A percentile compares a stretch with the other conserved stretches of the same genome.
These are phyloP conservation scores for Suhomyces guaymorum DNA, from an alignment of 1,139 yeast genomes.

Conservation along the genomic window DNA sequence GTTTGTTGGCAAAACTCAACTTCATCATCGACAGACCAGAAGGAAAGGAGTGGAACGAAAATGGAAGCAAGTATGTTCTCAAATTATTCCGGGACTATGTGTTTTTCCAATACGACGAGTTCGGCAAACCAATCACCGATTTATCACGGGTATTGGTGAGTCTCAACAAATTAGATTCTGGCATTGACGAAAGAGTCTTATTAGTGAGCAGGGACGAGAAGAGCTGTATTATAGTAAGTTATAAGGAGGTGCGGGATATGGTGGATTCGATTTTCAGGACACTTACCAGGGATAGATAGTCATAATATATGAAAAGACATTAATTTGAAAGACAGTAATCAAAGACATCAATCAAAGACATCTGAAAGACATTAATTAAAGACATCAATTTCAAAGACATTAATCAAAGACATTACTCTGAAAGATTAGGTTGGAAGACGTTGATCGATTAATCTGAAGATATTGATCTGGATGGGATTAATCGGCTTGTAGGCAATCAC, in stretches of 20 bases:
- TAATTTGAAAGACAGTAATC: too few species aligned
- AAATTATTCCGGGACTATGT: conserved; percentile 80
- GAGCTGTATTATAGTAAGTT: conserved; percentile 76
- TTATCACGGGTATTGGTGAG: conserved; percentile 76
- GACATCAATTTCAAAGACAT: too few species aligned
- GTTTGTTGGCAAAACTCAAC: conserved; percentile 79
- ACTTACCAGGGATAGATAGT: conserved; percentile 28
- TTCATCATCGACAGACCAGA: conserved; percentile 79
- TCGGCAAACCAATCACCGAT: conserved; percentile 77
- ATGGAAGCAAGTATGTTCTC: conserved; percentile 75
- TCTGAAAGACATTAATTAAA: too few species aligned
- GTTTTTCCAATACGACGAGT: conserved; percentile 79
- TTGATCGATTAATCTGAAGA: too few species aligned
- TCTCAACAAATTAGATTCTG: conserved; percentile 89
- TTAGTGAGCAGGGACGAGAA: conserved; percentile 82
- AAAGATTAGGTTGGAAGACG: too few species aligned
- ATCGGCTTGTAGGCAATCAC: too few species aligned
- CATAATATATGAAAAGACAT: not conserved
- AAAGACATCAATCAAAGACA: too few species aligned
- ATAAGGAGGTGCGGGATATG: conserved; percentile 73
- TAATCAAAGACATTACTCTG: too few species aligned
- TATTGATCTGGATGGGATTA: too few species aligned
- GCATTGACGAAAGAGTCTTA: conserved; percentile 78
- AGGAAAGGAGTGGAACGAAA: conserved; percentile 58
- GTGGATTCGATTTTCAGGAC: conserved; percentile 73